Percentiles rank a stretch among this genome's conserved stretches.
phyloP scores from a whole-genome alignment of 164 flowering plant genomes.

The Aristolochia contorta region DNA sequence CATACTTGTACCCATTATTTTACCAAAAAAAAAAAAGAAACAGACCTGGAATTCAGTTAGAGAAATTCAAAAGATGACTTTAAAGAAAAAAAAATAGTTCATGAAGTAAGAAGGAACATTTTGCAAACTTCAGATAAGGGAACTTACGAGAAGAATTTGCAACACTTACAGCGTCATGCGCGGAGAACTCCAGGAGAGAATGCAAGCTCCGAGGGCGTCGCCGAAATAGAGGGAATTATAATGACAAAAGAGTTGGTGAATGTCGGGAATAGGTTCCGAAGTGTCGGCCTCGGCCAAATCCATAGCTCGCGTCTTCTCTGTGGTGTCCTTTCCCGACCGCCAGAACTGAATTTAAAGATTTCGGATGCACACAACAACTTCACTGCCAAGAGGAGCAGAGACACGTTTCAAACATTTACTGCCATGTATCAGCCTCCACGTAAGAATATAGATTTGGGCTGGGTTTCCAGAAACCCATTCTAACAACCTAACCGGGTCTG shows the following conservation, averaged over 20 bases:
- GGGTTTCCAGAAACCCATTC: too few species aligned
- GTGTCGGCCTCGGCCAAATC: constrained; percentile 3
- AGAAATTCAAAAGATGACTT: background rate
- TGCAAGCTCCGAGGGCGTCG: constrained; percentile 10
- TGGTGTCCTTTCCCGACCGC: too few species aligned
- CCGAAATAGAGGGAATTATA: constrained; percentile 9
- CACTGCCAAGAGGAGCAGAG: too few species aligned
- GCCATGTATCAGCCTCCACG: too few species aligned
- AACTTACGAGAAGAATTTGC: background rate
- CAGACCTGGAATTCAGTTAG: too few species aligned
- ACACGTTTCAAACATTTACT: too few species aligned
- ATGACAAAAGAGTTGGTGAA: constrained; percentile 11
- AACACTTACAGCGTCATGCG: constrained; percentile 11
- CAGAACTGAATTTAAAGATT: too few species aligned
- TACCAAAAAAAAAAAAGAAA: too few species aligned
- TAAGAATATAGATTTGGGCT: too few species aligned
- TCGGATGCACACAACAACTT: too few species aligned
- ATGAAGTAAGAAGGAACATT: background rate
- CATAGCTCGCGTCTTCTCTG: background rate
- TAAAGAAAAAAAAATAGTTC: background rate
- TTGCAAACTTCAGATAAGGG: background rate
- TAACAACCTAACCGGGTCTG: too few species aligned
- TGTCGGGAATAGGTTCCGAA: constrained; percentile 10
- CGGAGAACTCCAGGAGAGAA: constrained; percentile 11
- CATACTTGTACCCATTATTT: too few species aligned